Evolutionary conservation across 306 rosid species (phyloP).

Genomic region (Citrullus colocynthis): DNA sequence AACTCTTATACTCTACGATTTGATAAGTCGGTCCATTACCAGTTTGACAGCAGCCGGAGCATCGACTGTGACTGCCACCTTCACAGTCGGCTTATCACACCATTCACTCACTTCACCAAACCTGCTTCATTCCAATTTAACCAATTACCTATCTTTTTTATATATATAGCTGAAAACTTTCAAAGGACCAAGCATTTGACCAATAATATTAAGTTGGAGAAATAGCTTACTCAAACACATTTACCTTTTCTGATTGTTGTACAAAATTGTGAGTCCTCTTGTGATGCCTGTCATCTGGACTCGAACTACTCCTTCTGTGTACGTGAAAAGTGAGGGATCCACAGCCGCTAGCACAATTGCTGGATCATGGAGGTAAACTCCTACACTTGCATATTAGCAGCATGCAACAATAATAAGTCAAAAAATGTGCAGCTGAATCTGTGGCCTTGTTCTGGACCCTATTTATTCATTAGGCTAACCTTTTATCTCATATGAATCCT

Average conservation of each 20-base stretch:
- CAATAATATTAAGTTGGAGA: neutral
- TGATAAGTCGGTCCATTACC: conserved; percentile 71
- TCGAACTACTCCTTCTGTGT: conserved; percentile 69
- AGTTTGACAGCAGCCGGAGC: conserved; percentile 47
- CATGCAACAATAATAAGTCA: conserved; percentile 9
- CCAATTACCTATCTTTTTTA: neutral
- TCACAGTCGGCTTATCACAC: conserved; percentile 64
- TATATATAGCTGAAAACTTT: neutral
- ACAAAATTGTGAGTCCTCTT: conserved; percentile 65
- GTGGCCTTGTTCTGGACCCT: neutral
- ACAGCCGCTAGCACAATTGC: conserved; percentile 60
- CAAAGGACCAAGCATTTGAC: neutral
- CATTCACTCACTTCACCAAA: conserved; percentile 77
- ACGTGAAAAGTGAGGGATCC: conserved; percentile 66
- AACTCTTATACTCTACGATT: conserved; percentile 8
- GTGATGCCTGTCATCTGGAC: conserved; percentile 86
- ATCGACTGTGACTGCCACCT: conserved; percentile 90
- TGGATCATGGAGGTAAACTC: conserved; percentile 95
- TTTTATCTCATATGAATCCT: conserved; percentile 38
- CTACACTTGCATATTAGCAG: conserved; percentile 21
- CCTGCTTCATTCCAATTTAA: conserved; percentile 29
- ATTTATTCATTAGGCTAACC: conserved; percentile 34
- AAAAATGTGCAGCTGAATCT: neutral
- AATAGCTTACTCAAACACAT: neutral
- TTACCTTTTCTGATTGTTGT: conserved; percentile 72